Conservation (phyloP, 257 asterid species). For the Rauvolfia tetraphylla region DNA sequence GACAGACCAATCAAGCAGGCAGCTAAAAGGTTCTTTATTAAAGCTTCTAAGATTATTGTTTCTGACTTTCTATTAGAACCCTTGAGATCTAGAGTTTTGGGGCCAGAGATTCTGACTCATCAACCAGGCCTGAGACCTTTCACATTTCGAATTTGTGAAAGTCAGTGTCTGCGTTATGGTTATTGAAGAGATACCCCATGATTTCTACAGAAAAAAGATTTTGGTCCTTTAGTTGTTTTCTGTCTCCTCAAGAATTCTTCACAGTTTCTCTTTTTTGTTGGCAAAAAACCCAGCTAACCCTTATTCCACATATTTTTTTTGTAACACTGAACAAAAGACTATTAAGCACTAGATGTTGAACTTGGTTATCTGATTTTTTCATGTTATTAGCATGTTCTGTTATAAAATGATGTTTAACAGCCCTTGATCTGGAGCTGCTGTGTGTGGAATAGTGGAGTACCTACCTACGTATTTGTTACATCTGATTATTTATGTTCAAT, state of each 20-base stretch:
- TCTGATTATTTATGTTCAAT: not conserved
- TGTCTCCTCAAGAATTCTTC: not conserved
- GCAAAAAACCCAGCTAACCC: not conserved
- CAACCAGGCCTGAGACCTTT: not conserved
- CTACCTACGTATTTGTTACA: not conserved
- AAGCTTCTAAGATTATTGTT: not conserved
- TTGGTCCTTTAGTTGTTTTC: not conserved
- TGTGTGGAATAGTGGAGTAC: not conserved
- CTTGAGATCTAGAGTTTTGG: not conserved
- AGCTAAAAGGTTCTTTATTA: not conserved
- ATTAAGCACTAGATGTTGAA: not conserved
- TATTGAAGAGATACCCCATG: not conserved
- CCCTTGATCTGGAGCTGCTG: not conserved
- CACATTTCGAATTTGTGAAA: not conserved
- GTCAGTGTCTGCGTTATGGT: not conserved
- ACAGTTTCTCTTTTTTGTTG: not conserved
- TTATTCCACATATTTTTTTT: not conserved
- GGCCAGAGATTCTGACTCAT: not conserved
- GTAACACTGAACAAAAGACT: not conserved
- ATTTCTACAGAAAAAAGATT: not conserved
- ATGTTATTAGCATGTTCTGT: not conserved
- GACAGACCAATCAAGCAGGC: not conserved
- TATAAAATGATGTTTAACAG: not conserved
- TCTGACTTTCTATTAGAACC: not conserved
- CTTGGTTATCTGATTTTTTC: not conserved